Conservation (phyloP, 2,329 filamentous ascomycete species). For the Fusarium incarnatum region DNA sequence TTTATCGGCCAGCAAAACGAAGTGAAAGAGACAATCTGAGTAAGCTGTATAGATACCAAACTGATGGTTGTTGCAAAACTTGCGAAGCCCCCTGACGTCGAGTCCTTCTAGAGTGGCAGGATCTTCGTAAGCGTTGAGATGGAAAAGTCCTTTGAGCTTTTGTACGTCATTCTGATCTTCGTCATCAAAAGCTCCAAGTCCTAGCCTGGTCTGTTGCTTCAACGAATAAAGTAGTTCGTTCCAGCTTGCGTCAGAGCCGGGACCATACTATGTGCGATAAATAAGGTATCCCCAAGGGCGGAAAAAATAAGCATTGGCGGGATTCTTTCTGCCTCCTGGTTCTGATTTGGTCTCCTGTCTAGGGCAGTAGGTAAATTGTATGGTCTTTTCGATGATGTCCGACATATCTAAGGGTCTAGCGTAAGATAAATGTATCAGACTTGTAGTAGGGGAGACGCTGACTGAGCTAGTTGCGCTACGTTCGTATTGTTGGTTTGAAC, state of each 20-base stretch:
- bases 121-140: not conserved
- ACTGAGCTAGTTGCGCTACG: not conserved
- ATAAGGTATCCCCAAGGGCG: slow-evolving; percentile 19
- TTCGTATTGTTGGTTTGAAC: too few species aligned
- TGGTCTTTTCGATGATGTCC: not conserved
- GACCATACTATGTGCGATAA: slow-evolving; percentile 21
- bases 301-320: slow-evolving; percentile 11
- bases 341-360: not conserved
- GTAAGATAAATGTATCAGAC: too few species aligned
- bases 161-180: not conserved
- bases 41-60: not conserved
- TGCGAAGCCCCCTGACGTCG: not conserved
- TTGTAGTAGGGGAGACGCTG: too few species aligned
- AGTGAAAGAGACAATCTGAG: fast-evolving
- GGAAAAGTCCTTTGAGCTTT: not conserved
- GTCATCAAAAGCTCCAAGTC: not conserved
- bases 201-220: not conserved
- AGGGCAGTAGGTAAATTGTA: not conserved
- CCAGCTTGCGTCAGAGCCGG: slow-evolving; percentile 8
- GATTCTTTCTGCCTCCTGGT: not conserved
- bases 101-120: not conserved
- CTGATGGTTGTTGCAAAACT: not conserved
- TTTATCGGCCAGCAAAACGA: not conserved
- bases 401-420: not conserved
- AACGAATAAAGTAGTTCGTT: not conserved